These are phyloP conservation scores for Polytrichum commune DNA, from an alignment of 225 moss, liverwort and hornwort genomes.

Conservation along the genomic window DNA sequence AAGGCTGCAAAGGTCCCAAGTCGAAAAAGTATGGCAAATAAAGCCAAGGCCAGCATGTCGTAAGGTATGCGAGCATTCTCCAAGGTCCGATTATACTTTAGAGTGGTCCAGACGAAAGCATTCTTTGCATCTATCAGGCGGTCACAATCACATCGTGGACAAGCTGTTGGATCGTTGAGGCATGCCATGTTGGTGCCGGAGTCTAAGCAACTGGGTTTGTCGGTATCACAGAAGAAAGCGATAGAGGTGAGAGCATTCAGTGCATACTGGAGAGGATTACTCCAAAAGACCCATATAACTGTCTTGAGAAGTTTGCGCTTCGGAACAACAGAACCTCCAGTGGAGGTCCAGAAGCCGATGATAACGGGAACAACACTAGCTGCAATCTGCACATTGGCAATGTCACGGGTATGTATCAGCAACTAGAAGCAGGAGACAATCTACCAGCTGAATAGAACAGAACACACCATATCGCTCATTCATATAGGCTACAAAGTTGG, in stretches of 20 bases:
- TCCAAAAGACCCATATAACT: conserved; percentile 85
- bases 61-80: conserved; percentile 34
- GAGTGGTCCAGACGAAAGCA: conserved; percentile 61
- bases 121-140: conserved; percentile 54
- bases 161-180: conserved; percentile 34
- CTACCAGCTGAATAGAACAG: too few relatives aligned
- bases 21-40: conserved; percentile 60
- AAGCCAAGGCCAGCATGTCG: conserved; percentile 53
- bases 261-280: conserved; percentile 83
- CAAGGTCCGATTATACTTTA: conserved; percentile 61
- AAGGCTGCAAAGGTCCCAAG: conserved; percentile 13
- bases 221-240: conserved; percentile 76
- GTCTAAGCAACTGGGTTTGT: conserved; percentile 53
- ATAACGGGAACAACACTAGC: conserved; percentile 70
- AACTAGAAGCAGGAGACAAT: too few relatives aligned
- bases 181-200: conserved; percentile 63
- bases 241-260: conserved; percentile 63
- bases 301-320: conserved; percentile 57
- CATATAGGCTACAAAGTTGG: too few relatives aligned
- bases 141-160: conserved; percentile 64
- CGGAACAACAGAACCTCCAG: conserved; percentile 73
- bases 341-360: conserved; percentile 82
- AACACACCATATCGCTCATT: too few relatives aligned
- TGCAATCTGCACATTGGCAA: conserved; percentile 42
- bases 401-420: too few relatives aligned